phyloP scores from a whole-genome alignment of 345 rosid genomes.

The Citrus inodora region DNA sequence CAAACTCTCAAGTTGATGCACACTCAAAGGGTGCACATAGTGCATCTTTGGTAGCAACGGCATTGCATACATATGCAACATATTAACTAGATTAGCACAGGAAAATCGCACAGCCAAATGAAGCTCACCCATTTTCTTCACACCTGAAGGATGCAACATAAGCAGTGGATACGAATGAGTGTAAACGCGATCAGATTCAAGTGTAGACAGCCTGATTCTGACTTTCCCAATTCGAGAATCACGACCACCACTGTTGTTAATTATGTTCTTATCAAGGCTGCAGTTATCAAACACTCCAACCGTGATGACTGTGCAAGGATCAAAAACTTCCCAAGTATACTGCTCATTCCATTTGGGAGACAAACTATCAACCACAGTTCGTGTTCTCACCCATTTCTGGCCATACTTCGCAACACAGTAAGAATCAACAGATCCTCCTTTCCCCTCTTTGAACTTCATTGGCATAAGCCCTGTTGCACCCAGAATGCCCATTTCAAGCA shows the following conservation, averaged over 20 bases:
- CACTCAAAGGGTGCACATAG: slow-evolving; percentile 54
- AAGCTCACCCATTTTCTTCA: slow-evolving; percentile 77
- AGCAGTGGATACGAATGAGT: slow-evolving; percentile 75
- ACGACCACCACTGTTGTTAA: slow-evolving; percentile 23
- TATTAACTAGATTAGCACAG: slow-evolving; percentile 50
- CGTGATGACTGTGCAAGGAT: slow-evolving; percentile 70
- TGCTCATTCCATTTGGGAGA: slow-evolving; percentile 80
- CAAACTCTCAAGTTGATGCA: slow-evolving; percentile 50
- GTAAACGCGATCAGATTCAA: slow-evolving; percentile 59
- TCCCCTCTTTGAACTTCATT: slow-evolving; percentile 54
- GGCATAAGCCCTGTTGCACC: slow-evolving; percentile 66
- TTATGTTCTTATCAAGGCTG: slow-evolving; percentile 30
- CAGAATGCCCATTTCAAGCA: slow-evolving; percentile 71
- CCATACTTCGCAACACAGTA: slow-evolving; percentile 78
- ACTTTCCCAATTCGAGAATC: slow-evolving; percentile 67
- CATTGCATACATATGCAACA: slow-evolving; percentile 54
- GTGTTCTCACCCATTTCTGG: slow-evolving; percentile 71
- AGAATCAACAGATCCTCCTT: slow-evolving; percentile 51
- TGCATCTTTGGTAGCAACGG: slow-evolving; percentile 75
- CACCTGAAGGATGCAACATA: slow-evolving; percentile 53
- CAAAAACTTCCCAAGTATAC: slow-evolving; percentile 69
- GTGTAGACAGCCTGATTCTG: slow-evolving; percentile 59
- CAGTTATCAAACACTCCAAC: slow-evolving; percentile 63
- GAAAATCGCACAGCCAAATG: slow-evolving; percentile 70
- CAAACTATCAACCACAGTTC: slow-evolving; percentile 58